Conservation (phyloP, 2,329 filamentous ascomycete species). For the Fusarium nanum region DNA sequence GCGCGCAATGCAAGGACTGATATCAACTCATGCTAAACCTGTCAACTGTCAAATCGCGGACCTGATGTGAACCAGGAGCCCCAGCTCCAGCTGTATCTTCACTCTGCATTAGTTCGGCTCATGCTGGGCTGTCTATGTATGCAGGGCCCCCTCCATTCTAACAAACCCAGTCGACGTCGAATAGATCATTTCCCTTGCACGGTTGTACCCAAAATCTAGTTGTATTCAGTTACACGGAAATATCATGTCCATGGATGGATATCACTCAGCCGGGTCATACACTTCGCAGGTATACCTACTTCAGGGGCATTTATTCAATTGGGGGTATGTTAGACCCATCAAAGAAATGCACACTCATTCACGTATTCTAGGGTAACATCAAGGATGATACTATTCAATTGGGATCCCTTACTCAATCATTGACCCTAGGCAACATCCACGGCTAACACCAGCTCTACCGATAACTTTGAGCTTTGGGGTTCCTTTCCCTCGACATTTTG, state of each 20-base stretch:
- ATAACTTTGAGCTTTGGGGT: conserved; percentile 8
- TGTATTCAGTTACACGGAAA: neutral
- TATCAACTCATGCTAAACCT: neutral
- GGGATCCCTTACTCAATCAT: conserved; percentile 28
- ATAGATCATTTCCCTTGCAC: neutral
- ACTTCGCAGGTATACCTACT: neutral
- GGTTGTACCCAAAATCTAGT: too few relatives aligned
- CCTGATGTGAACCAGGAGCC: neutral
- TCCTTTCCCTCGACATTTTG: conserved; percentile 25
- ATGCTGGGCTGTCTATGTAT: conserved; percentile 1
- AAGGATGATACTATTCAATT: neutral
- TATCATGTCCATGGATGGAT: neutral
- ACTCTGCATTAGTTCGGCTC: conserved; percentile 14
- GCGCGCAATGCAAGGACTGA: neutral
- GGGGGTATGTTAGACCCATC: neutral
- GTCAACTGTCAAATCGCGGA: conserved; percentile 3
- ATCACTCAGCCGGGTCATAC: neutral
- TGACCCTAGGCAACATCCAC: neutral
- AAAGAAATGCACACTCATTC: neutral
- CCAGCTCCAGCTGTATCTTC: neutral
- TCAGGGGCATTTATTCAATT: neutral
- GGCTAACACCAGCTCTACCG: neutral
- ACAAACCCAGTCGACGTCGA: neutral
- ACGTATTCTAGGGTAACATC: neutral
- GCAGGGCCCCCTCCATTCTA: conserved; percentile 29